These are phyloP conservation scores for Jatropha multifida DNA, from an alignment of 441 rosid genomes.

Conservation along the genomic window DNA sequence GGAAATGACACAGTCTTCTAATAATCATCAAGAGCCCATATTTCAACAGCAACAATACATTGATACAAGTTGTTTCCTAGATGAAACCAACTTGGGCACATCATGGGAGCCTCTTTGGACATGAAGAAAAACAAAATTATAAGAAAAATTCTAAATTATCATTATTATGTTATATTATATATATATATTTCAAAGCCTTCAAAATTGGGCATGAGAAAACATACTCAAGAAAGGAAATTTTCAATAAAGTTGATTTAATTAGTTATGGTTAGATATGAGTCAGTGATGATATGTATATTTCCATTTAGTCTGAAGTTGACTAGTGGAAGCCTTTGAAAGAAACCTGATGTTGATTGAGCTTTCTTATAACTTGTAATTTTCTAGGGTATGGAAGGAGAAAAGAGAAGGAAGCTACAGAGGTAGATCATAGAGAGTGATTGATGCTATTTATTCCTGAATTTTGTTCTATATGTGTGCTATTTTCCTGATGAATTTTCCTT, in stretches of 20 bases:
- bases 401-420: background rate
- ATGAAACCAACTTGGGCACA: slow-evolving; percentile 37
- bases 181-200: background rate
- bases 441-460: slow-evolving; percentile 22
- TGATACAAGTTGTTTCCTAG: slow-evolving; percentile 44
- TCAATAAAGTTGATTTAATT: slow-evolving; percentile 17
- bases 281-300: background rate
- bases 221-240: background rate
- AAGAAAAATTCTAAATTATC: background rate
- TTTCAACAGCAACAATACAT: slow-evolving; percentile 23
- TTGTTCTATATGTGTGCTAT: background rate
- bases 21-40: slow-evolving; percentile 26
- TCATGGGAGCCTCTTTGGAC: slow-evolving; percentile 58
- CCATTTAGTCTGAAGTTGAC: slow-evolving; percentile 14
- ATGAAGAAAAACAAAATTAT: slow-evolving; percentile 12
- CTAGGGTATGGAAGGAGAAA: background rate
- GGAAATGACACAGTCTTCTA: slow-evolving; percentile 36
- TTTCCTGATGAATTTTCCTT: slow-evolving; percentile 4
- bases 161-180: background rate
- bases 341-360: background rate
- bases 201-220: background rate
- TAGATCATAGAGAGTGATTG: background rate
- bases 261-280: slow-evolving; percentile 7
- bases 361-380: slow-evolving; percentile 6
- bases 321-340: slow-evolving; percentile 13